Base-by-base conservation (phyloP, 2,329 filamentous ascomycete genomes). In the Aspergillus sp. region DNA sequence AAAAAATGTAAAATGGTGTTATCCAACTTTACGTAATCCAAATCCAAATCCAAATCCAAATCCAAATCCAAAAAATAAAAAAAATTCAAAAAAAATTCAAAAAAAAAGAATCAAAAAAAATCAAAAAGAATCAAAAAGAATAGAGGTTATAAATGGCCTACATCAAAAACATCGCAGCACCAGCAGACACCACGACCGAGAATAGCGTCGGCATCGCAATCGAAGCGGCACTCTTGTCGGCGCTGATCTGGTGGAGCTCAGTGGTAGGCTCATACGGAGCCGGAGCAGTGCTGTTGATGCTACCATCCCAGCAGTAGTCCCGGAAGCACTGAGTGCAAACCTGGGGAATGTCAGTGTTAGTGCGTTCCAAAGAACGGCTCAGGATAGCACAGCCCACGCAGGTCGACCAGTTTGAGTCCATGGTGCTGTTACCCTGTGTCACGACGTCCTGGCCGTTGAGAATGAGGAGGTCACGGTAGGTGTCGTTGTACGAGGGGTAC, bases 281-380 rank as follows among this genome's bases (percentile, higher is more conserved):
- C 1, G 64, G 59, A 12, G 54, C 55, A 0, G 68, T 69, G 42
- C 52, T 61, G 41, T 75, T 66, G 2, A 68, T 51, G 1, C 79
- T 85, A 20, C 91, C 91, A 66, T 95, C 81, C 90, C 91, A 97
- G 77, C 91, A 97, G 72, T 95, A 95, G 20, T 73, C 68, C 15
- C 74, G 53, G 66, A 95, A 95, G 72, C 91, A 97, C 47, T 75
- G 57, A 35, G 68, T 73, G 72, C 91, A 97, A 4, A 78, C 79
- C 0, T 76, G 73, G 0, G 90, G 90, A 1, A 89, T 76, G 0
- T 70, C 51, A 0, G 84, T 84, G 20, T 76, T 74, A 1, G 86
- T 90, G 47, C 88, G 79, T 48, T 80, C 74, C 55, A 91, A 79
- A 60, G 83, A 88, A 50, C 90, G 80, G 48, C 78, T 80, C 9